Percentiles rank a stretch among this genome's conserved stretches.
Evolutionary conservation across 2,329 filamentous ascomycete genomes (phyloP).

Genomic region (Cladosporium sphaerospermum): DNA sequence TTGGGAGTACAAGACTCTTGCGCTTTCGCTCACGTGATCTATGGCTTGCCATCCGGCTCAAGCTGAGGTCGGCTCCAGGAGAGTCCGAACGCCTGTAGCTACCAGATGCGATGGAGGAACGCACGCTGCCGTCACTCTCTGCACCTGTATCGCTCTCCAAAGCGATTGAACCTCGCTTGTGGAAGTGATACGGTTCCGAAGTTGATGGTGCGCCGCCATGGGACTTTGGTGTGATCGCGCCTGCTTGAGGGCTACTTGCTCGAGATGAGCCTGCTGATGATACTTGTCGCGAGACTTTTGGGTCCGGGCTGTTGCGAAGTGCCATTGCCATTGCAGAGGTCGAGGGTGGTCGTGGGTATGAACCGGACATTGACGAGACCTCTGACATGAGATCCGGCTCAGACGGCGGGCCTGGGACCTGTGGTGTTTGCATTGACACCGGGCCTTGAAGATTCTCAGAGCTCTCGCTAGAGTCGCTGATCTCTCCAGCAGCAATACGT

Average conservation of each 20-base stretch:
- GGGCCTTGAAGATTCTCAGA: constrained; percentile 9
- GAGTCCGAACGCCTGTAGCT: constrained; percentile 67
- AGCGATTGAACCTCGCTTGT: constrained; percentile 70
- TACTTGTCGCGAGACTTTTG: constrained; percentile 41
- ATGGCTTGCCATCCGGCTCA: constrained; percentile 65
- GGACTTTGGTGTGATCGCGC: constrained; percentile 81
- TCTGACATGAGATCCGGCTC: constrained; percentile 20
- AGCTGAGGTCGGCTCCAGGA: constrained; percentile 75
- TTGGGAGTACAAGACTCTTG: constrained; percentile 76
- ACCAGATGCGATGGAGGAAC: constrained; percentile 65
- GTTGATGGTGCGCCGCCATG: constrained; percentile 54
- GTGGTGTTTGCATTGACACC: neutral
- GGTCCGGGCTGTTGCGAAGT: constrained; percentile 49
- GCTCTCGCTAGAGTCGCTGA: constrained; percentile 62
- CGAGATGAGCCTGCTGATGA: constrained; percentile 69
- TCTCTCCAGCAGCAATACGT: constrained; percentile 74
- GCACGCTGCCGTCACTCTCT: constrained; percentile 79
- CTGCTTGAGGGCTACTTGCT: constrained; percentile 80
- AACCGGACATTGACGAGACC: constrained; percentile 54
- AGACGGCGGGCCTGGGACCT: neutral
- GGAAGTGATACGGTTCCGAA: constrained; percentile 47
- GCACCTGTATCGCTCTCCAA: constrained; percentile 78
- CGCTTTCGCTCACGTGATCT: constrained; percentile 72
- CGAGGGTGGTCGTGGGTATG: constrained; percentile 44
- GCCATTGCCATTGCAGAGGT: constrained; percentile 52